Evolutionary conservation across 1,284 basidiomycete species (phyloP).

Genomic region (Trametes sp.): DNA sequence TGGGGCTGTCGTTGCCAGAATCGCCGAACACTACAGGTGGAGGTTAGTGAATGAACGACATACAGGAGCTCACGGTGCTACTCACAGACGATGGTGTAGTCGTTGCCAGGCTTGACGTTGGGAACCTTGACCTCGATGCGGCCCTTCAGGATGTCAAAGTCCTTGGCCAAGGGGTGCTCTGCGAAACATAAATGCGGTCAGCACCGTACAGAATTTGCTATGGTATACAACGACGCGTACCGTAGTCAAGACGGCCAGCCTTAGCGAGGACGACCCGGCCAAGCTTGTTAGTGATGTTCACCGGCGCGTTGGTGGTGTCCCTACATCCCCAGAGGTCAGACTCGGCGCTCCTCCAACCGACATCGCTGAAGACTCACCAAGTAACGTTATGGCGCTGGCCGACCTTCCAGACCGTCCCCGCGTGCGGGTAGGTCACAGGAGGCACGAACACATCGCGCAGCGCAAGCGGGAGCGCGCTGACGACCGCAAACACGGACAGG

Average conservation of each 20-base stretch:
- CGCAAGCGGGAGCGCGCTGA: slow-evolving; percentile 40
- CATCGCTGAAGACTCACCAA: slow-evolving; percentile 45
- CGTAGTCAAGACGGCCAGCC: slow-evolving; percentile 41
- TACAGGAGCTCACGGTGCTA: not conserved
- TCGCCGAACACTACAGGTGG: slow-evolving; percentile 44
- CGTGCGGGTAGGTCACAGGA: slow-evolving; percentile 46
- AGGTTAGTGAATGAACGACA: not conserved
- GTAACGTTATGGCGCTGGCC: slow-evolving; percentile 53
- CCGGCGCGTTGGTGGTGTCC: slow-evolving; percentile 50
- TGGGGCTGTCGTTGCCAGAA: slow-evolving; percentile 44
- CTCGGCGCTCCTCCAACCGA: not conserved
- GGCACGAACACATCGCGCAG: slow-evolving; percentile 59
- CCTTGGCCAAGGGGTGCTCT: slow-evolving; percentile 44
- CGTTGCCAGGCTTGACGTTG: slow-evolving; percentile 34
- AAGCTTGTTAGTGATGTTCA: slow-evolving; percentile 53
- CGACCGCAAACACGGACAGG: slow-evolving; percentile 35
- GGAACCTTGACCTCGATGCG: slow-evolving; percentile 44
- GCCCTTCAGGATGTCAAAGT: slow-evolving; percentile 52
- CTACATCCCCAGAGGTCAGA: slow-evolving; percentile 32
- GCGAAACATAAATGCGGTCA: not conserved
- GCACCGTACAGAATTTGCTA: not conserved
- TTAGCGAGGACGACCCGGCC: slow-evolving; percentile 52
- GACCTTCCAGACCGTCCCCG: slow-evolving; percentile 49
- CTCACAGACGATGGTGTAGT: slow-evolving; percentile 45
- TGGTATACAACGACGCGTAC: slow-evolving; percentile 32